Base-by-base conservation (phyloP, 768 basidiomycete species). In the Infundibulicybe gibba region DNA sequence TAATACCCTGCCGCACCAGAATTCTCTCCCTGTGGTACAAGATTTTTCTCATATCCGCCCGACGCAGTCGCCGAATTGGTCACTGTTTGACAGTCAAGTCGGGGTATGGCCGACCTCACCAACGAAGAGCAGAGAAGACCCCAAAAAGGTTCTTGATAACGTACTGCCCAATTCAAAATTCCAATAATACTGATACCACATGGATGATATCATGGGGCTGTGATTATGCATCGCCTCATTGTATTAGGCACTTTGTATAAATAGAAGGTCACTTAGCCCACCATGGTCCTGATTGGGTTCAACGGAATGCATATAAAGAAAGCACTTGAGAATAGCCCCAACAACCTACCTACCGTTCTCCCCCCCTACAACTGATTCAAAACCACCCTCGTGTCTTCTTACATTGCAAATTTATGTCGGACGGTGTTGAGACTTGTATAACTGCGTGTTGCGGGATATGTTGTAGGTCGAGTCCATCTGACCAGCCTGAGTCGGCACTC, bases 41-140 rank as follows among this genome's bases (percentile, higher is more conserved):
- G 92, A 94, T 53, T 94, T 94, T 59, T 88, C 90, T 15, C 90
- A 93, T 62, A 87, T 93, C 49, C 72, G 82, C 30, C 58, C 76
- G 4, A 81, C 85, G 1, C 81, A 80, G 0, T 94, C 92, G 3
- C 90, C 92, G 9, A 81, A 94, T 62, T 94, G 88, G 84, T 69
- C 70, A 2, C 45, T 63, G 10, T 49, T 75, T 43, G 35, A 40
- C 0, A 58, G 57, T n/a, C 52, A 56, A 31, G 46, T 41, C 30
- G 17, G 50, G 12, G 40, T 45, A 40, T 25, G 25, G 25, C 5
- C 12, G 14, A 20, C 31, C 9, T 61, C 54, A 55, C 48, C 51
- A 11, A 35, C 43, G 3, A 41, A 40, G 3, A 40, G 14, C 30
- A 42, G 19, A 42, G 5, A 34, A 40, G 31, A 13, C 32, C 15